Conservation (phyloP, 257 asterid species). For the Capsicum baccatum region DNA sequence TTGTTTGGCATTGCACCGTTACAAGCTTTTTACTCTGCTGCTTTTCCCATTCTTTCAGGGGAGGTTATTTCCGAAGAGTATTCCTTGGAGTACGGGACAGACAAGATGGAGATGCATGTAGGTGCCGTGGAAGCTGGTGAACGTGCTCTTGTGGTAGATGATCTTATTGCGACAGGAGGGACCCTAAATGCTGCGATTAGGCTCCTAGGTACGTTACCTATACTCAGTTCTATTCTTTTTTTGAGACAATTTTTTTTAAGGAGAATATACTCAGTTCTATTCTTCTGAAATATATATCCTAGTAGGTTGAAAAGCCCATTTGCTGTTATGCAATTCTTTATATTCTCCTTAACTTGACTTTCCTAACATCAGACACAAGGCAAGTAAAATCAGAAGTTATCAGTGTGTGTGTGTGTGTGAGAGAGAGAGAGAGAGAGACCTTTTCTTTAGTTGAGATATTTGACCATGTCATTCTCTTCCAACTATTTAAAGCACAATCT, state of each 20-base stretch:
- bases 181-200: constrained; percentile 86
- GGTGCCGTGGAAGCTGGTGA: constrained; percentile 96
- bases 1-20: neutral
- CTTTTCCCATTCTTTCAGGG: constrained; percentile 49
- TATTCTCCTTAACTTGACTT: neutral
- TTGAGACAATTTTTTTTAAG: too few relatives aligned
- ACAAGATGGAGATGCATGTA: constrained; percentile 92
- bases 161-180: constrained; percentile 97
- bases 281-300: neutral
- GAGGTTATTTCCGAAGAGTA: constrained; percentile 95
- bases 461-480: neutral
- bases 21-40: constrained; percentile 10
- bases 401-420: neutral
- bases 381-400: neutral
- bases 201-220: constrained; percentile 66
- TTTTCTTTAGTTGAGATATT: constrained; percentile 1
- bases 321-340: neutral
- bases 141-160: constrained; percentile 81
- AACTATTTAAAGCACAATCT: neutral
- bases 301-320: neutral
- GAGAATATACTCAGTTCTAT: neutral
- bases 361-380: neutral
- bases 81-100: constrained; percentile 94
- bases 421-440: neutral
- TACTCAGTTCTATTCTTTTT: neutral